Evolutionary conservation across 1,139 yeast genomes (phyloP).

Genomic region (Lodderomyces elongisporus): DNA sequence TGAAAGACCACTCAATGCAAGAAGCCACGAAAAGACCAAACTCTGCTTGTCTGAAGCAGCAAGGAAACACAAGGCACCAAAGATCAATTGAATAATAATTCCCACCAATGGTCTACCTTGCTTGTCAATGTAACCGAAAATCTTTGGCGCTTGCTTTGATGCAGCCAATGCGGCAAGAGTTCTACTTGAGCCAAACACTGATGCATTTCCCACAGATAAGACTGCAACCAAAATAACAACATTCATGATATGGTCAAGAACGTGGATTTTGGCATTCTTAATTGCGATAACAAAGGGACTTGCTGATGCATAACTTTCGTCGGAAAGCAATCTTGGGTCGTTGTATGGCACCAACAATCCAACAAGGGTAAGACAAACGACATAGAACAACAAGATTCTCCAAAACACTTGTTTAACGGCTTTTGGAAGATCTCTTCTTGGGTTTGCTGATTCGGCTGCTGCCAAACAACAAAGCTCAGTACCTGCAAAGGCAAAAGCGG

Average conservation of each 20-base stretch:
- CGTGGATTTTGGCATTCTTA: slow-evolving; percentile 36
- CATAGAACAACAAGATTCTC: slow-evolving; percentile 42
- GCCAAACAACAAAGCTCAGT: slow-evolving; percentile 46
- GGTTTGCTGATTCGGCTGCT: slow-evolving; percentile 38
- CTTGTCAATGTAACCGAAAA: slow-evolving; percentile 69
- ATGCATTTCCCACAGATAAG: slow-evolving; percentile 47
- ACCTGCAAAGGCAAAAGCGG: slow-evolving; percentile 46
- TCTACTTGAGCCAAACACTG: slow-evolving; percentile 74
- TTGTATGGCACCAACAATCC: slow-evolving; percentile 42
- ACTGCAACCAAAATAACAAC: slow-evolving; percentile 44
- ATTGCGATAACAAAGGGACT: slow-evolving; percentile 48
- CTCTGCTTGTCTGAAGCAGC: slow-evolving; percentile 65
- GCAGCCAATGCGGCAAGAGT: slow-evolving; percentile 77
- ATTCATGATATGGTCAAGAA: slow-evolving; percentile 45
- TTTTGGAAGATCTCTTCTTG: slow-evolving; percentile 37
- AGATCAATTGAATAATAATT: slow-evolving; percentile 47
- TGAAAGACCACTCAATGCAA: slow-evolving; percentile 79
- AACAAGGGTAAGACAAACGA: slow-evolving; percentile 38
- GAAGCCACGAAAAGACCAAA: slow-evolving; percentile 71
- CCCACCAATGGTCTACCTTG: slow-evolving; percentile 72
- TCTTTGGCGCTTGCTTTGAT: slow-evolving; percentile 74
- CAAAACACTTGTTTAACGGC: slow-evolving; percentile 47
- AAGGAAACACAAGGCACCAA: slow-evolving; percentile 69
- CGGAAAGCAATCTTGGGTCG: slow-evolving; percentile 24
- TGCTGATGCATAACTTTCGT: slow-evolving; percentile 40